A percentile compares a stretch with the other conserved stretches of the same genome.
Evolutionary conservation across 495 filamentous ascomycete species (phyloP).

Genomic region (Trichoderma virens): DNA sequence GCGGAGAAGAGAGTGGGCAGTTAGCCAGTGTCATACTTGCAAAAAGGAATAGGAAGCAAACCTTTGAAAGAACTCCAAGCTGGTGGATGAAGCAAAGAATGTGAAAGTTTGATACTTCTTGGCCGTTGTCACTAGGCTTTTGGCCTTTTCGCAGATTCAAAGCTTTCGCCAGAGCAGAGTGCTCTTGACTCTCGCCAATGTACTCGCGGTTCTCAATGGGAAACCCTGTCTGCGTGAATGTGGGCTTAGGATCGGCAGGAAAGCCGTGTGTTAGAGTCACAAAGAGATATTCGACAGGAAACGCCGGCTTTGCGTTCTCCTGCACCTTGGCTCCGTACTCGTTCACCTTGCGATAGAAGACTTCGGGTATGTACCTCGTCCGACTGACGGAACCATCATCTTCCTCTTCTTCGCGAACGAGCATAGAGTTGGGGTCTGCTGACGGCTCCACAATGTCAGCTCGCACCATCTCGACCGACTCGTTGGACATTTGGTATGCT

Average conservation of each 20-base stretch:
- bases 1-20: too few relatives aligned
- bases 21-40: neutral
- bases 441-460: constrained; percentile 94
- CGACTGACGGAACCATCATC: constrained; percentile 62
- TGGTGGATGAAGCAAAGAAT: constrained; percentile 78
- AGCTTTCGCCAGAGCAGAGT: constrained; percentile 32
- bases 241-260: constrained; percentile 65
- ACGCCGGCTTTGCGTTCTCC: constrained; percentile 92
- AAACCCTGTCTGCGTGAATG: constrained; percentile 64
- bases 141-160: constrained; percentile 27
- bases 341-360: constrained; percentile 93
- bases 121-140: constrained; percentile 47
- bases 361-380: constrained; percentile 89
- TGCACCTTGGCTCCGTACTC: constrained; percentile 95
- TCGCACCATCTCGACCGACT: constrained; percentile 92
- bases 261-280: constrained; percentile 96
- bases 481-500: constrained; percentile 89
- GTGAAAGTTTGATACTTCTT: constrained; percentile 84
- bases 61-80: constrained; percentile 76
- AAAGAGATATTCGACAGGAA: constrained; percentile 93
- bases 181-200: constrained; percentile 73
- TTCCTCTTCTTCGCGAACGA: constrained; percentile 87
- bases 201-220: constrained; percentile 85
- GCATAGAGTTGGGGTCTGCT: constrained; percentile 86
- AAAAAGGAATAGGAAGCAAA: constrained; percentile 15